These are phyloP conservation scores for Teunomyces barrocoloradensis DNA, from an alignment of 805 yeast genomes.

Conservation along the genomic window DNA sequence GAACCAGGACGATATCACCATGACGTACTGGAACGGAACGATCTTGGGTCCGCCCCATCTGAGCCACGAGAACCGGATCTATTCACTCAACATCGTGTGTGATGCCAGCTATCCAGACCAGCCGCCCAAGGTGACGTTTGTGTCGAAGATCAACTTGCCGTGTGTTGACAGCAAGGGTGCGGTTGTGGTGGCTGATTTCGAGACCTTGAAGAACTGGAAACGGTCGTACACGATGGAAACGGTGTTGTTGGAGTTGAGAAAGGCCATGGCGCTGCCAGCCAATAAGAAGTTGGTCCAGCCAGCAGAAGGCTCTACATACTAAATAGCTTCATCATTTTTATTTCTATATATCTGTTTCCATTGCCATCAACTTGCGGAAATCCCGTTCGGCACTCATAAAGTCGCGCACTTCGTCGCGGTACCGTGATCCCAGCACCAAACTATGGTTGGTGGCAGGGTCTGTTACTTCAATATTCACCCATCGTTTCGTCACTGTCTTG, in stretches of 20 bases:
- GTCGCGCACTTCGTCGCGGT: slow-evolving; percentile 27
- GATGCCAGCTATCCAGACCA: slow-evolving; percentile 82
- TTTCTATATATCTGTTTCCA: slow-evolving; percentile 10
- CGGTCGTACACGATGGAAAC: slow-evolving; percentile 91
- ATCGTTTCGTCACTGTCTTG: slow-evolving; percentile 22
- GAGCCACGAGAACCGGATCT: slow-evolving; percentile 89
- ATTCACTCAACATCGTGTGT: slow-evolving; percentile 76
- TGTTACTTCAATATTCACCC: slow-evolving; percentile 42
- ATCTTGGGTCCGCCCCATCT: slow-evolving; percentile 94
- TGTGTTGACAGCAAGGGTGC: slow-evolving; percentile 75
- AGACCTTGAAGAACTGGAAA: slow-evolving; percentile 80
- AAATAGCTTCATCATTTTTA: not conserved
- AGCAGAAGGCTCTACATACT: slow-evolving; percentile 76
- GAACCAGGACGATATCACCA: slow-evolving; percentile 84
- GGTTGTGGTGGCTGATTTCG: slow-evolving; percentile 47
- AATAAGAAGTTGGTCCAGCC: slow-evolving; percentile 91
- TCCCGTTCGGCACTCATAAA: slow-evolving; percentile 40
- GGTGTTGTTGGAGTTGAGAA: slow-evolving; percentile 82
- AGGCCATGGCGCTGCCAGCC: slow-evolving; percentile 73
- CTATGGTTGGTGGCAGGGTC: slow-evolving; percentile 29
- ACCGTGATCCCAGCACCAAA: slow-evolving; percentile 19
- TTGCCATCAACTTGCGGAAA: slow-evolving; percentile 30
- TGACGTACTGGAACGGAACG: slow-evolving; percentile 98
- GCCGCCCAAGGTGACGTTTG: slow-evolving; percentile 82
- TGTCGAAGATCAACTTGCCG: slow-evolving; percentile 84